These are phyloP conservation scores for Strombidium stylifer DNA, from an alignment of 73 alveolate genomes.

Conservation along the genomic window DNA sequence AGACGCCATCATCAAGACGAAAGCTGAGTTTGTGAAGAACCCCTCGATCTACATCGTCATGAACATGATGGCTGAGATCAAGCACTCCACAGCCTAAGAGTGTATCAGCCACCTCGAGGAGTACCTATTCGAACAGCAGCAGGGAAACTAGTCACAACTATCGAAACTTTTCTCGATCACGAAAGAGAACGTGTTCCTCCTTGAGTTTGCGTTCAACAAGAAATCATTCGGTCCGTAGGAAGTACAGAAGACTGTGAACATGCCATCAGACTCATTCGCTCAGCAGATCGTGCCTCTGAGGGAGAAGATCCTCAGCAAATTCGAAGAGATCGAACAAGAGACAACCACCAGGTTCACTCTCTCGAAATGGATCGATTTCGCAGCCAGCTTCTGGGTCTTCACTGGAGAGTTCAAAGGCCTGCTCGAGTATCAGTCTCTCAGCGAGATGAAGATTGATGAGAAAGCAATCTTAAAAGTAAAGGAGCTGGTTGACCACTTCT, in stretches of 20 bases:
- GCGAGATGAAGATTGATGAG: slow-evolving; percentile 6
- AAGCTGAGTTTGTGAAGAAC: not conserved
- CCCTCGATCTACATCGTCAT: not conserved
- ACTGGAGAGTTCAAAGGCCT: not conserved
- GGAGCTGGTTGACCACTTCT: not conserved
- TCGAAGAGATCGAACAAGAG: not conserved
- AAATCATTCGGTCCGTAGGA: not conserved
- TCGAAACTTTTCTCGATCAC: not conserved
- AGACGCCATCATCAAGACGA: not conserved
- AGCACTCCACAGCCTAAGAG: not conserved
- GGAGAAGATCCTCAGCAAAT: not conserved
- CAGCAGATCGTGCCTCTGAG: not conserved
- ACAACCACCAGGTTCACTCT: not conserved
- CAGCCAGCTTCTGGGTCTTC: slow-evolving; percentile 7
- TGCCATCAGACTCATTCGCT: slow-evolving; percentile 8
- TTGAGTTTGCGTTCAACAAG: slow-evolving; percentile 27
- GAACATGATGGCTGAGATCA: slow-evolving; percentile 16
- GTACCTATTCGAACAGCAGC: not conserved
- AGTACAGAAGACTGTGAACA: not conserved
- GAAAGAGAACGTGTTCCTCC: slow-evolving; percentile 9
- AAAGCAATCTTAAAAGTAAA: not conserved
- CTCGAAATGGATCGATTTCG: slow-evolving; percentile 10
- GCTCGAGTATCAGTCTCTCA: not conserved
- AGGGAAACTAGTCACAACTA: not conserved
- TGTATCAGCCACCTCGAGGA: not conserved